Evolutionary conservation across 2,329 filamentous ascomycete species (phyloP).

Genomic region (Pezicula carpinea): DNA sequence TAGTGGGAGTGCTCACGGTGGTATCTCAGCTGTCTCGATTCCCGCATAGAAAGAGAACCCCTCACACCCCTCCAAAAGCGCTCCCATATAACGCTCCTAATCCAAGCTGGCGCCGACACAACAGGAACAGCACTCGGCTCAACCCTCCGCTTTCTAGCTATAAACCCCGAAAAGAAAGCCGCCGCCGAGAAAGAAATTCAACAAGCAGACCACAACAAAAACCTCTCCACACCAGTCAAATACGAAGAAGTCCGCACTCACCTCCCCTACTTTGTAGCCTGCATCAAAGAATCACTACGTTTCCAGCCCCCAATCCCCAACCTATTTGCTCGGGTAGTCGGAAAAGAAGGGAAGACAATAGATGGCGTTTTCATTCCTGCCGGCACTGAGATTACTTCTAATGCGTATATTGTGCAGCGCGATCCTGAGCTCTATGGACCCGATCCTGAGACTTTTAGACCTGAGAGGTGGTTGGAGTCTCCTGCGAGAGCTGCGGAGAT

Average conservation of each 20-base stretch:
- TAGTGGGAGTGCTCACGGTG: too few species aligned
- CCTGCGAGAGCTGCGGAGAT: slow-evolving; percentile 4
- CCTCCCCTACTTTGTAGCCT: too few species aligned
- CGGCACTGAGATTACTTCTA: slow-evolving; percentile 41
- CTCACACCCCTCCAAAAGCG: slow-evolving; percentile 4
- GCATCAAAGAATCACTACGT: too few species aligned
- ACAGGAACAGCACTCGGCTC: slow-evolving; percentile 6
- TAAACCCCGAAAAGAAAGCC: too few species aligned
- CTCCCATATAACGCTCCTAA: slow-evolving; percentile 3
- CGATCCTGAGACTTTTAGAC: slow-evolving; percentile 47
- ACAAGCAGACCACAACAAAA: too few species aligned
- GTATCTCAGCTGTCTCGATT: too few species aligned
- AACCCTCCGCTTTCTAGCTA: slow-evolving; percentile 1
- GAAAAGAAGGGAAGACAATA: too few species aligned
- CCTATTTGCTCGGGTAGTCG: too few species aligned
- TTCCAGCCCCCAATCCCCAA: too few species aligned
- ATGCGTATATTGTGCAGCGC: slow-evolving; percentile 50
- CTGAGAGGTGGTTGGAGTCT: slow-evolving; percentile 46
- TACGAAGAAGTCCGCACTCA: too few species aligned
- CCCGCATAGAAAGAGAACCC: neutral
- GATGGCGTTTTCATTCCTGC: neutral
- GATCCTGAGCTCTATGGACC: slow-evolving; percentile 43
- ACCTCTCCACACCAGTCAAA: too few species aligned
- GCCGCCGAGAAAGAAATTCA: too few species aligned
- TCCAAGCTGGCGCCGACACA: slow-evolving; percentile 13